Conservation (phyloP, 208 protist species). For the Blechomonas ayalai region DNA sequence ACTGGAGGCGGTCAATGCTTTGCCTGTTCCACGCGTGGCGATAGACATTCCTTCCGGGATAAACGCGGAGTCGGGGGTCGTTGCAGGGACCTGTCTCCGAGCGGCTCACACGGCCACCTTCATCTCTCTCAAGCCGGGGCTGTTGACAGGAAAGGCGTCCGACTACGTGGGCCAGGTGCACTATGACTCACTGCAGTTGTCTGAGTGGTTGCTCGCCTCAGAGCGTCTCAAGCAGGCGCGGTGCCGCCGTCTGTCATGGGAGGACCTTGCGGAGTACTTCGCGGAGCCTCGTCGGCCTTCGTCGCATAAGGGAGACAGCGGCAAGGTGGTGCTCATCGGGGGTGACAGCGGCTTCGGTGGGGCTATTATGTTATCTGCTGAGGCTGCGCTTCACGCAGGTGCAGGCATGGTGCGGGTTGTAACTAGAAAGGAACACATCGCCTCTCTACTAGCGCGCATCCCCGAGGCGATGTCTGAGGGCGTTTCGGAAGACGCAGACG, state of each 20-base stretch:
- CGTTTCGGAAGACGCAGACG: background rate
- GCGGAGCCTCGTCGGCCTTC: constrained; percentile 12
- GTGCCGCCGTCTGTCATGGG: constrained; percentile 33
- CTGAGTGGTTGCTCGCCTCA: constrained; percentile 36
- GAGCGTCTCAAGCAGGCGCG: constrained; percentile 12
- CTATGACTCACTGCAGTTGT: constrained; percentile 50
- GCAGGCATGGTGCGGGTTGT: constrained; percentile 65
- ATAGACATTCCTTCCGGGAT: constrained; percentile 85
- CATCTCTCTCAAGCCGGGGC: constrained; percentile 76
- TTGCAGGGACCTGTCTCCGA: constrained; percentile 42
- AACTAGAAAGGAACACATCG: constrained; percentile 37
- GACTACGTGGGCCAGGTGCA: constrained; percentile 64
- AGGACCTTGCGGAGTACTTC: constrained; percentile 36
- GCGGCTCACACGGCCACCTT: constrained; percentile 75
- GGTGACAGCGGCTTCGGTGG: constrained; percentile 66
- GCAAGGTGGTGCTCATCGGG: constrained; percentile 58
- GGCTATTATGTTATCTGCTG: constrained; percentile 70
- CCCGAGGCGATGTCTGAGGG: constrained; percentile 68
- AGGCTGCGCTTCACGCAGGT: constrained; percentile 47
- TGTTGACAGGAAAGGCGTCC: constrained; percentile 55
- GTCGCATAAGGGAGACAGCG: constrained; percentile 65
- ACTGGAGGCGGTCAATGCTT: constrained; percentile 41
- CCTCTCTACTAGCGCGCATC: constrained; percentile 59
- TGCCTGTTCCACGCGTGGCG: constrained; percentile 46
- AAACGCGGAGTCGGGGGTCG: constrained; percentile 69